Base-by-base conservation (phyloP, 1,284 basidiomycete genomes). In the Rhodotorula glutinis region DNA sequence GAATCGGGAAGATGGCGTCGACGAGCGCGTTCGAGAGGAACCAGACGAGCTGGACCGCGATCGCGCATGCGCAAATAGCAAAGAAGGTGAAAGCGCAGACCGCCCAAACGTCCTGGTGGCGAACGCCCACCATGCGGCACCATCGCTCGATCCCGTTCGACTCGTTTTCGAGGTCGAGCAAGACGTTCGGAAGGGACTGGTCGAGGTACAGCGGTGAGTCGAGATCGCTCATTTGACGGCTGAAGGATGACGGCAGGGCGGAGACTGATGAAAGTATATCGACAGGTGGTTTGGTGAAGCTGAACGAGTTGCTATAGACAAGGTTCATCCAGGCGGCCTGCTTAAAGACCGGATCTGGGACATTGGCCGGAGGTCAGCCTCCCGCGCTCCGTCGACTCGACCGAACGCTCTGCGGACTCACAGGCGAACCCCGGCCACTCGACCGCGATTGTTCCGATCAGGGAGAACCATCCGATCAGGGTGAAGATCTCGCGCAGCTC, bases 381-480 rank as follows among this genome's bases (percentile, higher is more conserved):
- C n/a, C n/a, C n/a, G n/a, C n/a, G n/a, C n/a, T n/a, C n/a, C n/a
- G n/a, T n/a, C n/a, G n/a, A n/a, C n/a, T n/a, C n/a, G n/a, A n/a
- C n/a, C n/a, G n/a, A n/a, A n/a, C n/a, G n/a, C n/a, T n/a, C n/a
- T n/a, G n/a, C n/a, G n/a, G 2, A 84, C 87, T 76, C 76, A 91
- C 92, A 98, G 66, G 89, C 84, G 79, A 94, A 98, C 19, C 84
- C 81, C 1, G 95, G 94, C 94, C 94, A 98, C 76, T 91, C 83
- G 38, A 98, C 92, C 38, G 92, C 90, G 58, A 97, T 86, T 90
- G 96, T 95, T 33, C 87, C 87, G 29, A 98, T 81, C 56, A 87
- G 85, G 8, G 81, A 80, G 66, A 81, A 81, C 73, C 81, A 98
- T 75, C 97, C 93, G 0, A 92, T 89, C 76, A 95, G 92, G 76